These are phyloP conservation scores for Taphrina wiesneri DNA, from an alignment of 1,139 yeast genomes.

Conservation along the genomic window DNA sequence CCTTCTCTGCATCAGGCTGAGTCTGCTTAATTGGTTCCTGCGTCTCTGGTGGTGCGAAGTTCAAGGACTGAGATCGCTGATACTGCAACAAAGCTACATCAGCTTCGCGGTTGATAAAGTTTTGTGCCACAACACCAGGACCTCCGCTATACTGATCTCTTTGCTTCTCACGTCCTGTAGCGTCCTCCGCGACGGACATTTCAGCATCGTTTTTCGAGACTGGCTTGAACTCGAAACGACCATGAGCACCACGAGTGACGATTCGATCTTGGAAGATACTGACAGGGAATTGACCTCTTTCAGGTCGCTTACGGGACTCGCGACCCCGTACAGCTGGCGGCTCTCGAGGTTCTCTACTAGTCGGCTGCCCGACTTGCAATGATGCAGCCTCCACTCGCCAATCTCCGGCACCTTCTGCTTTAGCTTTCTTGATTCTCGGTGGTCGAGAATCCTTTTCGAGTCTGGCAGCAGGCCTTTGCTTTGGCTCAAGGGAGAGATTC, in stretches of 20 bases:
- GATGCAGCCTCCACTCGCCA: neutral
- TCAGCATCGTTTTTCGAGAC: neutral
- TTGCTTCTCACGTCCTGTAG: neutral
- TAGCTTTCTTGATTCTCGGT: neutral
- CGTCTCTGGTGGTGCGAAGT: neutral
- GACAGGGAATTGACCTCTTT: neutral
- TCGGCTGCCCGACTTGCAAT: neutral
- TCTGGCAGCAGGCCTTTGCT: neutral
- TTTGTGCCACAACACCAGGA: conserved; percentile 5
- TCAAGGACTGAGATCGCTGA: neutral
- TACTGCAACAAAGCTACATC: neutral
- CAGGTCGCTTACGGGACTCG: neutral
- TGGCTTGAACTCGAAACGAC: neutral
- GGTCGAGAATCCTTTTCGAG: neutral
- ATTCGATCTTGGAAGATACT: neutral
- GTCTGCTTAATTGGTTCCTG: neutral
- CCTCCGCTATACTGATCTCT: neutral
- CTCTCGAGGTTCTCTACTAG: neutral
- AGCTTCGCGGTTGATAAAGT: neutral
- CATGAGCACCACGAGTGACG: conserved; percentile 22
- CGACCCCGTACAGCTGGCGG: neutral
- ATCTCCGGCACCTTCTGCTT: neutral
- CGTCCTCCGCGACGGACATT: neutral
- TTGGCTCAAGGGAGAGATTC: neutral
- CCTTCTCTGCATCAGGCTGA: neutral